phyloP scores from a whole-genome alignment of 2,329 filamentous ascomycete genomes.

The Sporothrix globosa region DNA sequence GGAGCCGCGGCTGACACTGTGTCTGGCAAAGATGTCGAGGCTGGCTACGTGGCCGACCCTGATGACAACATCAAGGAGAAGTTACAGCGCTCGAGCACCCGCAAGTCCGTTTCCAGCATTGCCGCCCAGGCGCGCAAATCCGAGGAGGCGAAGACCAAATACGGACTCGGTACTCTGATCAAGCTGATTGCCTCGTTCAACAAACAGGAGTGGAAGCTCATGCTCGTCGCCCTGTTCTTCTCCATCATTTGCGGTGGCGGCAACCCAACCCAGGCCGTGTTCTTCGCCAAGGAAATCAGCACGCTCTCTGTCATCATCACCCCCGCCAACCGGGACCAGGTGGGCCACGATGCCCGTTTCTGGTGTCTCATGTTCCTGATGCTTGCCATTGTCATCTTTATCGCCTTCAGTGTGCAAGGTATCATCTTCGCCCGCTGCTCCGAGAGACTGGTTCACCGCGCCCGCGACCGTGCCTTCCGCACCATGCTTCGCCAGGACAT shows the following conservation, averaged over 20 bases:
- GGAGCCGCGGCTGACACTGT: background rate
- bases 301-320: conserved; percentile 48
- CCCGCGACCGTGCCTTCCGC: conserved; percentile 80
- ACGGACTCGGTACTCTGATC: conserved; percentile 74
- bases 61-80: conserved; percentile 64
- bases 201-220: conserved; percentile 67
- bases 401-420: conserved; percentile 70
- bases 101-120: conserved; percentile 69
- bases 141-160: conserved; percentile 52
- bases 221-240: conserved; percentile 74
- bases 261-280: conserved; percentile 66
- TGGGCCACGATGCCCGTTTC: conserved; percentile 75
- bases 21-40: conserved; percentile 20
- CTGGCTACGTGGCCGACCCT: conserved; percentile 56
- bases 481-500: conserved; percentile 92
- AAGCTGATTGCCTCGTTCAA: conserved; percentile 83
- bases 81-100: conserved; percentile 58
- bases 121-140: conserved; percentile 61
- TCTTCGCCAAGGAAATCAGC: conserved; percentile 87
- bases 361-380: conserved; percentile 90
- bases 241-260: conserved; percentile 78
- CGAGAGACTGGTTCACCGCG: conserved; percentile 81
- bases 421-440: conserved; percentile 80
- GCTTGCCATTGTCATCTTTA: conserved; percentile 72
- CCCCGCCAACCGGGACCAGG: conserved; percentile 53